Evolutionary conservation across 306 rosid genomes (phyloP).

Genomic region (Trifolium pratense): DNA sequence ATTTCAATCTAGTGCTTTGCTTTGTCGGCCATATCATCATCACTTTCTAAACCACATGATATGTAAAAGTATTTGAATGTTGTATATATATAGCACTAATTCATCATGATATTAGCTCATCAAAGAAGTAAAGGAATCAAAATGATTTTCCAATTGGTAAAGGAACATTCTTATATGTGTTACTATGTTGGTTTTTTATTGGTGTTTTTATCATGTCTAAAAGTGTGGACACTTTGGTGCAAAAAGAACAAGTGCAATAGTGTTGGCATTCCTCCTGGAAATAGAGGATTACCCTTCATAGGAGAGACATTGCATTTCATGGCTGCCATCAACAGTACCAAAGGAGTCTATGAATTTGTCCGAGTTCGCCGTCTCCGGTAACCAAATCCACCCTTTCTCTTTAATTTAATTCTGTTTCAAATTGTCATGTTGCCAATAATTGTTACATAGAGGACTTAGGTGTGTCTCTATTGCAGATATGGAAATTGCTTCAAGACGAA

Average conservation of each 20-base stretch:
- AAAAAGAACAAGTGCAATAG: conserved; percentile 33
- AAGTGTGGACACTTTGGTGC: conserved; percentile 21
- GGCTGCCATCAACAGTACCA: conserved; percentile 73
- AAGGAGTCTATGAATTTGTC: conserved; percentile 83
- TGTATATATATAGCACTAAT: conserved; percentile 4
- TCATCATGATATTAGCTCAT: neutral
- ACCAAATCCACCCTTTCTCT: neutral
- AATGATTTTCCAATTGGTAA: conserved; percentile 53
- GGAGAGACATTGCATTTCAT: conserved; percentile 92
- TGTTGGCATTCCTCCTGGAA: conserved; percentile 63
- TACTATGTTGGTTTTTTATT: conserved; percentile 28
- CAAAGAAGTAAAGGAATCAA: neutral
- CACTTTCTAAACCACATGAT: neutral
- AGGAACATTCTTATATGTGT: conserved; percentile 31
- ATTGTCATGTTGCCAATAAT: neutral
- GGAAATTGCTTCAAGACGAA: conserved; percentile 80
- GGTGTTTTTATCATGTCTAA: conserved; percentile 34
- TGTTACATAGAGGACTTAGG: neutral
- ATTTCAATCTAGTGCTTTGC: conserved; percentile 27
- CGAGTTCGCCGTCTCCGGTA: conserved; percentile 67
- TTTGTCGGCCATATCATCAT: conserved; percentile 57
- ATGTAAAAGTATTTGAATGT: neutral
- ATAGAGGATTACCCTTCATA: conserved; percentile 62
- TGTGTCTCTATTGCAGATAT: conserved; percentile 46
- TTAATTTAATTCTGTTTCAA: neutral